A percentile compares a stretch with the other conserved stretches of the same genome.
phyloP scores from a whole-genome alignment of 306 rosid genomes.

The Neltuma alba region DNA sequence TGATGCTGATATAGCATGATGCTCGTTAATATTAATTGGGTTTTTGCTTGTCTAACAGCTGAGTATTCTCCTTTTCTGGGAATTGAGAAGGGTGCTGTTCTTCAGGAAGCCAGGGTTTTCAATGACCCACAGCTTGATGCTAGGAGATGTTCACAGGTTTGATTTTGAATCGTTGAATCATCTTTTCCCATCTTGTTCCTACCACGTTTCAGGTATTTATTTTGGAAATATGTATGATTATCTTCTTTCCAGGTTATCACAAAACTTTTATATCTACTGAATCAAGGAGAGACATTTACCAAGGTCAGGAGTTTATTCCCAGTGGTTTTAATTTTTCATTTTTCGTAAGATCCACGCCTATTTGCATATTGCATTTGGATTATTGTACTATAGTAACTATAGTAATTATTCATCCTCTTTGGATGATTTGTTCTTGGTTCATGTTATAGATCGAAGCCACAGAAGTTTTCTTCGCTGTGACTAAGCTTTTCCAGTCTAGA shows the following conservation, averaged over 20 bases:
- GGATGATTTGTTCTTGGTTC: slow-evolving; percentile 25
- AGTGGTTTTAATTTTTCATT: background rate
- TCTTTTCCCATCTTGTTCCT: slow-evolving; percentile 11
- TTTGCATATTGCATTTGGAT: background rate
- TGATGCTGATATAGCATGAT: background rate
- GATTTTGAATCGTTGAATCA: slow-evolving; percentile 1
- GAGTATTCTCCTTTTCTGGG: slow-evolving; percentile 95
- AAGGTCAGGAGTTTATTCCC: slow-evolving; percentile 55
- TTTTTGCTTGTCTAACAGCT: slow-evolving; percentile 46
- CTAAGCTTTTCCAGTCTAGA: slow-evolving; percentile 93
- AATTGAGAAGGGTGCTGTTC: slow-evolving; percentile 96
- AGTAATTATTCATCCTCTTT: slow-evolving; percentile 21
- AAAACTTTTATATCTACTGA: slow-evolving; percentile 86
- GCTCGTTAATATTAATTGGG: slow-evolving; percentile 24
- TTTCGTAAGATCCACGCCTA: slow-evolving; percentile 29
- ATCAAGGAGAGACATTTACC: slow-evolving; percentile 94
- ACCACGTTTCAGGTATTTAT: slow-evolving; percentile 17
- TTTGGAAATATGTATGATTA: slow-evolving; percentile 30
- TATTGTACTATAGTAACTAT: slow-evolving; percentile 22
- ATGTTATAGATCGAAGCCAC: slow-evolving; percentile 87
- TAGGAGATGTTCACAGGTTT: slow-evolving; percentile 97
- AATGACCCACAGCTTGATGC: slow-evolving; percentile 97
- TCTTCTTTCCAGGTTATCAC: slow-evolving; percentile 76
- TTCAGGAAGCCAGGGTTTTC: slow-evolving; percentile 98
- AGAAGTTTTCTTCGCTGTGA: slow-evolving; percentile 95